Percentiles rank a stretch among this genome's conserved stretches.
These are phyloP conservation scores for Schizothecium vesticola DNA, from an alignment of 495 filamentous ascomycete genomes.

Conservation along the genomic window DNA sequence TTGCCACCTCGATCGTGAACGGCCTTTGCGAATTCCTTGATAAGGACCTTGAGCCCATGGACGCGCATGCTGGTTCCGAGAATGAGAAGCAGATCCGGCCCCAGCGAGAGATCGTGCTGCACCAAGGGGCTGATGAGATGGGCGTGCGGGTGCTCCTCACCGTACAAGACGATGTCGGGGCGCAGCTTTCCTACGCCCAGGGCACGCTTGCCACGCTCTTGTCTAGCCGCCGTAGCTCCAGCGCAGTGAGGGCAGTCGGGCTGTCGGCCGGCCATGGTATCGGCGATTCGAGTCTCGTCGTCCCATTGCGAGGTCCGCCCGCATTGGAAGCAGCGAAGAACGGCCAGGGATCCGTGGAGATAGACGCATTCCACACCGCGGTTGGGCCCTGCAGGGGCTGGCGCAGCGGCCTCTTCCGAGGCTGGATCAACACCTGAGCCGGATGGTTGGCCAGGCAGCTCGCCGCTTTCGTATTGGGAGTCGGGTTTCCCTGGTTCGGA, in stretches of 20 bases:
- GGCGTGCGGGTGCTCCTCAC: constrained; percentile 63
- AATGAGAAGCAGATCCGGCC: constrained; percentile 60
- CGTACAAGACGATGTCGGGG: constrained; percentile 68
- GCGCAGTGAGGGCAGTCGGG: constrained; percentile 59
- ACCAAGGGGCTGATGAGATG: constrained; percentile 56
- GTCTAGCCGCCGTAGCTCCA: constrained; percentile 49
- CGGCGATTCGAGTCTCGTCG: constrained; percentile 40
- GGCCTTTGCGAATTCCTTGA: constrained; percentile 64
- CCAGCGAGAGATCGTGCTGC: constrained; percentile 55
- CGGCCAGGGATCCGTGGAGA: constrained; percentile 58
- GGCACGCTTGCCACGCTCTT: constrained; percentile 57
- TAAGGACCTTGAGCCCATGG: constrained; percentile 61
- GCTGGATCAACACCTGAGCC: background rate
- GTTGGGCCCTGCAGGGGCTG: constrained; percentile 24
- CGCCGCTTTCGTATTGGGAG: background rate
- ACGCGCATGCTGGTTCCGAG: constrained; percentile 64
- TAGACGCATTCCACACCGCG: constrained; percentile 58
- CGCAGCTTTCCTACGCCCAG: constrained; percentile 56
- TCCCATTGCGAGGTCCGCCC: constrained; percentile 56
- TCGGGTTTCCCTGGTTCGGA: background rate
- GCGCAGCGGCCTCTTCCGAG: background rate
- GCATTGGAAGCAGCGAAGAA: constrained; percentile 59
- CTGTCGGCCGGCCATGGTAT: constrained; percentile 52
- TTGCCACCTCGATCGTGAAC: constrained; percentile 59
- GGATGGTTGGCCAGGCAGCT: background rate